A percentile compares a stretch with the other conserved stretches of the same genome.
Evolutionary conservation across 2,329 filamentous ascomycete genomes (phyloP).

Genomic region (Trichoderma sp.): DNA sequence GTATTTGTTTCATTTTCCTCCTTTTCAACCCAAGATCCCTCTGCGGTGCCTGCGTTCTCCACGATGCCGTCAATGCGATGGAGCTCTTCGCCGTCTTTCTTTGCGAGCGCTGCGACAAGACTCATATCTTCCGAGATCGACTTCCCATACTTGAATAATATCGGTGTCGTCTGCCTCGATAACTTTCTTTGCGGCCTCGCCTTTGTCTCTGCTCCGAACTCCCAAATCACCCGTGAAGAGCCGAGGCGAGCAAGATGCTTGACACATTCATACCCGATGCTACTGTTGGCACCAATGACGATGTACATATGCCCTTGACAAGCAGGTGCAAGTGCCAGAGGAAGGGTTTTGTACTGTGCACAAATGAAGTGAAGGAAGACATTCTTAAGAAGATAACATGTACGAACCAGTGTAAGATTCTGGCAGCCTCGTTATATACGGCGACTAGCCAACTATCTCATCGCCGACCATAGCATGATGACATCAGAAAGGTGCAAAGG

Average conservation of each 20-base stretch:
- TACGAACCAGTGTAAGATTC: neutral
- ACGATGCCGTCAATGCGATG: conserved; percentile 47
- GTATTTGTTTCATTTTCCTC: conserved; percentile 48
- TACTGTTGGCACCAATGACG: conserved; percentile 46
- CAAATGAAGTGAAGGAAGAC: neutral
- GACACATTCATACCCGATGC: conserved; percentile 46
- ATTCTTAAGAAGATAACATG: neutral
- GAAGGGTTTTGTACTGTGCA: neutral
- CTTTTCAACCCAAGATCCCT: conserved; percentile 27
- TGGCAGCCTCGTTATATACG: neutral
- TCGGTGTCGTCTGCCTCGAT: conserved; percentile 35
- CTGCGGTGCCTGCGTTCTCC: conserved; percentile 41
- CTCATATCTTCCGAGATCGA: conserved; percentile 46
- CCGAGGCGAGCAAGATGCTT: conserved; percentile 44
- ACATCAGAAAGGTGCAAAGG: neutral
- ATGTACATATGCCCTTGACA: conserved; percentile 30
- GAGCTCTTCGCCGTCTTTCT: conserved; percentile 33
- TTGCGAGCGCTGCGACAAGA: conserved; percentile 41
- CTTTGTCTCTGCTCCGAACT: conserved; percentile 38
- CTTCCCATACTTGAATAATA: conserved; percentile 45
- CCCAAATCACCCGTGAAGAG: conserved; percentile 48
- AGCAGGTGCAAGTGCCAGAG: neutral
- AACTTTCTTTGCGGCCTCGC: conserved; percentile 42
- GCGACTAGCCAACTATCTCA: neutral
- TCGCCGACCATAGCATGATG: neutral